Percentiles rank a stretch among this genome's conserved stretches.
These are phyloP conservation scores for Alloascoidea hylecoeti DNA, from an alignment of 805 yeast species.

Conservation along the genomic window DNA sequence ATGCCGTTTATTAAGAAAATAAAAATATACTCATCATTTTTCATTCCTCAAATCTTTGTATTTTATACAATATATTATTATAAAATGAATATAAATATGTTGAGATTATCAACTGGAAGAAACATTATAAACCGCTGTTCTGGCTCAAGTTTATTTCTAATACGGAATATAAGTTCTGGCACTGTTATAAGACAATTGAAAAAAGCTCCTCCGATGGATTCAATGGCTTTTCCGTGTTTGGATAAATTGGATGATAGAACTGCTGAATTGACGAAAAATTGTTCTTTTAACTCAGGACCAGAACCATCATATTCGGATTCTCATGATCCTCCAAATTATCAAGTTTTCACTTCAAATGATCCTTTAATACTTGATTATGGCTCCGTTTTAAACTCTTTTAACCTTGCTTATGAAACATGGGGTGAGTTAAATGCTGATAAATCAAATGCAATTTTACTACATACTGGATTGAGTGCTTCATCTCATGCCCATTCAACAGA, in stretches of 20 bases:
- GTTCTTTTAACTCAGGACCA: conserved; percentile 50
- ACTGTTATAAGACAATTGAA: too few relatives aligned
- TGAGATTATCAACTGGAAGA: too few relatives aligned
- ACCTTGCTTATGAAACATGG: conserved; percentile 92
- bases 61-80: too few relatives aligned
- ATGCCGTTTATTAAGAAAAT: too few relatives aligned
- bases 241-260: conserved; percentile 50
- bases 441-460: conserved; percentile 67
- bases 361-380: conserved; percentile 76
- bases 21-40: too few relatives aligned
- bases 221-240: conserved; percentile 70
- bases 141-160: too few relatives aligned
- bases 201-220: too few relatives aligned
- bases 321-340: conserved; percentile 49
- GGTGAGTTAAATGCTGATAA: conserved; percentile 49
- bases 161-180: too few relatives aligned
- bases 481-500: conserved; percentile 83
- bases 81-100: too few relatives aligned
- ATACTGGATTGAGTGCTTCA: conserved; percentile 87
- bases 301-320: conserved; percentile 75
- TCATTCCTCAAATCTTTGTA: too few relatives aligned
- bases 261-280: conserved; percentile 5
- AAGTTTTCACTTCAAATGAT: conserved; percentile 33
- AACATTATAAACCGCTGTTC: too few relatives aligned
- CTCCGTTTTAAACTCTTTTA: conserved; percentile 55